These are phyloP conservation scores for Colletotrichum agaves DNA, from an alignment of 2,329 filamentous ascomycete genomes.

Conservation along the genomic window DNA sequence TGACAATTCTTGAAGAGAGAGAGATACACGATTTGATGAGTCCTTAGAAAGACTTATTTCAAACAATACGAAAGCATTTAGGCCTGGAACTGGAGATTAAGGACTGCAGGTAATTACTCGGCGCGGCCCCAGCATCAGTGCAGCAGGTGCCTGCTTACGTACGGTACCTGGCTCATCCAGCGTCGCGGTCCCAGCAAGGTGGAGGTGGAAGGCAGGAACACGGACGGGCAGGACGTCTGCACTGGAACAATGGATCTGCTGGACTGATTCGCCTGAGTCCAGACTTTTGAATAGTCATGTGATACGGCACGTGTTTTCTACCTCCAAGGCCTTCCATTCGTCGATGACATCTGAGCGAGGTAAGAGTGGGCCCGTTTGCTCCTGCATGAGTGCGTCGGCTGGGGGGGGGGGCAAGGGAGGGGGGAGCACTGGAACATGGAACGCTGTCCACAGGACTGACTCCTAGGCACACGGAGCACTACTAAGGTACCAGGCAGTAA, in stretches of 20 bases:
- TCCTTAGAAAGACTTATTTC: too few species aligned
- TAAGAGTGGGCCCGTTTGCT: conserved; percentile 29
- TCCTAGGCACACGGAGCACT: conserved; percentile 23
- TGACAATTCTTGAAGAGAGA: too few species aligned
- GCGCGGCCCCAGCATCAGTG: background rate
- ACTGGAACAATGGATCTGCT: background rate
- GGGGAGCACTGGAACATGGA: background rate
- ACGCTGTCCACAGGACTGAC: conserved; percentile 13
- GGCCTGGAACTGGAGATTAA: conserved; percentile 6
- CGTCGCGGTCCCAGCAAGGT: background rate
- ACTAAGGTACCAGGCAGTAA: conserved; percentile 1
- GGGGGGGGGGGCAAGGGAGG: background rate
- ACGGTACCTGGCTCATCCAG: background rate
- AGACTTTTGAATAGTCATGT: background rate
- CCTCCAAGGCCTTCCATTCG: conserved; percentile 28
- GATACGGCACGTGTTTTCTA: background rate
- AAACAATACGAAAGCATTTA: background rate
- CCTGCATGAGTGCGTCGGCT: background rate
- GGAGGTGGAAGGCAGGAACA: background rate
- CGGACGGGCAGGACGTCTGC: too few species aligned
- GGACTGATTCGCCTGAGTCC: background rate
- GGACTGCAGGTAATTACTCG: conserved; percentile 17
- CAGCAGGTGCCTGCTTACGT: conserved; percentile 14
- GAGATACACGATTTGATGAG: too few species aligned
- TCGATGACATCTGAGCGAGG: conserved; percentile 21